Base-by-base conservation (phyloP, 2,329 filamentous ascomycete species). In the Hymenoscyphus repandus region DNA sequence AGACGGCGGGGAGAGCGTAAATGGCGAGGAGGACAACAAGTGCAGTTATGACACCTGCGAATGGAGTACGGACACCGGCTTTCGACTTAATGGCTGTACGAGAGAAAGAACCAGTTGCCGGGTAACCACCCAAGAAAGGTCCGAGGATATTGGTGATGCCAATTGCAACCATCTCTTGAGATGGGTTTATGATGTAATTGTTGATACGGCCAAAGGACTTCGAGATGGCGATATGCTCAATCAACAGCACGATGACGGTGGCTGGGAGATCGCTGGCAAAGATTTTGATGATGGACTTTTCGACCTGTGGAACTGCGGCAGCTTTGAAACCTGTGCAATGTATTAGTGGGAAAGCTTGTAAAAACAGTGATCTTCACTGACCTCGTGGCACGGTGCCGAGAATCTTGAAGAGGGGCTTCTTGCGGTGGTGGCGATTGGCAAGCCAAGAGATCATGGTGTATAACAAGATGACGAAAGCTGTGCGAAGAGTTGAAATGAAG, bases 21-120 rank as follows among this genome's bases (percentile, higher is more conserved):
- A 96, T 89, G 33, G 93, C 91, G 7, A 97, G 74, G 0, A 97
- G 77, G 3, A 97, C 92, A 12, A 97, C 79, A 12, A 87, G 48
- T 0, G 88, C 91, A 6, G 91, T 96, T 57, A 97, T 88, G 38
- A 95, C 79, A 70, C 93, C 92, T 13, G 89, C 90, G 49, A 96
- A 83, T 1, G 92, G 92, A 0, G 91, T 96, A 20, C 90, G 83
- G 3, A 96, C 92, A 63, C 93, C 93, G 45, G 93, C 91, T 70
- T 97, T 97, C 4, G 92, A 93, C 70, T 96, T 95, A 72, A 97
- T 96, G 47, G 93, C 92, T 27, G 93, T 97, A 54, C 93, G 84
- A 33, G 89, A 95, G 75, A 97, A 97, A 2, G 93, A 97, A 1
- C 93, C 93, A 2, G 92, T 99, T 0, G 90, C 88, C 12, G 92